phyloP scores from a whole-genome alignment of 257 asterid genomes.

The Solanum medicagineum region DNA sequence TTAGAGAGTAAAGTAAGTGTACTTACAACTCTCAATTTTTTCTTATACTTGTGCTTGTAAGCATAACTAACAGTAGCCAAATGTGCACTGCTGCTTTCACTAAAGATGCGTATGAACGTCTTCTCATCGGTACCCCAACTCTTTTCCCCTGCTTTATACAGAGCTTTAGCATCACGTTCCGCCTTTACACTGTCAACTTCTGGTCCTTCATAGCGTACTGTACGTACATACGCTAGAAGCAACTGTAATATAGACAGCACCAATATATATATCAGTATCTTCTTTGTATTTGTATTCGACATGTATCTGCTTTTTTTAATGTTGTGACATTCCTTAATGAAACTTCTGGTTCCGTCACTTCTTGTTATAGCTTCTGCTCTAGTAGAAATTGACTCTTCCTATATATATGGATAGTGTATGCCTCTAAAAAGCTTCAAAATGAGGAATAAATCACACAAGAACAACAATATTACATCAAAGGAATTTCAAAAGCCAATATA shows the following conservation, averaged over 20 bases:
- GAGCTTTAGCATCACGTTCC: constrained; percentile 77
- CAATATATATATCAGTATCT: background rate
- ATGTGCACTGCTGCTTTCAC: constrained; percentile 68
- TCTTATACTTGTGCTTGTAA: constrained; percentile 52
- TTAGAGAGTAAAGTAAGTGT: background rate
- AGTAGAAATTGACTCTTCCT: background rate
- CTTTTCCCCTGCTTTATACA: constrained; percentile 86
- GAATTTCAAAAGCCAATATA: background rate
- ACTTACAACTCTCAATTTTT: constrained; percentile 56
- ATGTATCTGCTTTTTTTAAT: background rate
- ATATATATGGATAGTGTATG: background rate
- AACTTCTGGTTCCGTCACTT: background rate
- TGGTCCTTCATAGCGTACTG: constrained; percentile 77
- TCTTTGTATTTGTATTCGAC: background rate
- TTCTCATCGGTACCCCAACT: constrained; percentile 86
- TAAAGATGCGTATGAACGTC: constrained; percentile 54
- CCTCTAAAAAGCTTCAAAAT: background rate
- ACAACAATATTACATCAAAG: background rate
- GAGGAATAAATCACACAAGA: background rate
- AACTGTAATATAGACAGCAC: constrained; percentile 31
- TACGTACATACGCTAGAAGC: constrained; percentile 45
- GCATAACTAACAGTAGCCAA: constrained; percentile 56
- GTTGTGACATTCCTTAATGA: background rate
- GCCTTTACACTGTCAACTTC: constrained; percentile 56
- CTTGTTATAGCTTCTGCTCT: background rate